Evolutionary conservation across 768 basidiomycete species (phyloP).

Genomic region (Termitomyces heimii): DNA sequence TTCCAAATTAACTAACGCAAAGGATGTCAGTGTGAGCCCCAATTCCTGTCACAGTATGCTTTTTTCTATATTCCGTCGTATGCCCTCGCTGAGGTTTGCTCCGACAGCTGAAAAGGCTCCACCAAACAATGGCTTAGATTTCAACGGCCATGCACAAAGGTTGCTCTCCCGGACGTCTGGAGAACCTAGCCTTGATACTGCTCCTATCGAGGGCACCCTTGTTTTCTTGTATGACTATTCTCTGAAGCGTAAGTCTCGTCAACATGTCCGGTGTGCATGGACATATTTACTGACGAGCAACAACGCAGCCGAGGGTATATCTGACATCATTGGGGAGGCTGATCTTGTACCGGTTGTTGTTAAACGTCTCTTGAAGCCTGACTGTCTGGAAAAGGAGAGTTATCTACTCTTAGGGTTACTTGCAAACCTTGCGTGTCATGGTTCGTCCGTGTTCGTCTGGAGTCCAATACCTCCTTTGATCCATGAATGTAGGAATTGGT

Average conservation of each 20-base stretch:
- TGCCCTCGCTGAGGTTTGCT: neutral
- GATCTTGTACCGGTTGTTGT: slow-evolving; percentile 6
- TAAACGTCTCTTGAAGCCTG: neutral
- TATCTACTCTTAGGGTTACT: slow-evolving; percentile 11
- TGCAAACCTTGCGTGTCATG: slow-evolving; percentile 14
- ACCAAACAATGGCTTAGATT: slow-evolving; percentile 3
- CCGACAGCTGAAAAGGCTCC: slow-evolving; percentile 2
- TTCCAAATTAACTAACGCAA: slow-evolving; percentile 5
- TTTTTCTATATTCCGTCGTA: neutral
- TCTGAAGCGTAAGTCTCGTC: slow-evolving; percentile 4
- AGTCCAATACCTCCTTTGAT: neutral
- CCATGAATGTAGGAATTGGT: slow-evolving; percentile 3
- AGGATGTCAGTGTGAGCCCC: neutral
- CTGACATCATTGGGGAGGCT: slow-evolving; percentile 7
- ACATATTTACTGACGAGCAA: neutral
- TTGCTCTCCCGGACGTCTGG: slow-evolving; percentile 7
- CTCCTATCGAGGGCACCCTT: slow-evolving; percentile 6
- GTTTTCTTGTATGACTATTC: slow-evolving; percentile 12
- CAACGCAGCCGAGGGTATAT: slow-evolving; percentile 7
- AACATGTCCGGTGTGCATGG: neutral
- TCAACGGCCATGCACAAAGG: slow-evolving; percentile 3
- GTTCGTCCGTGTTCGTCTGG: neutral
- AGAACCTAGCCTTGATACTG: neutral
- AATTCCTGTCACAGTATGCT: slow-evolving; percentile 5
- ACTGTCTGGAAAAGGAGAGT: slow-evolving; percentile 8